These are phyloP conservation scores for Eutypa lata DNA, from an alignment of 2,329 filamentous ascomycete genomes.

Conservation along the genomic window DNA sequence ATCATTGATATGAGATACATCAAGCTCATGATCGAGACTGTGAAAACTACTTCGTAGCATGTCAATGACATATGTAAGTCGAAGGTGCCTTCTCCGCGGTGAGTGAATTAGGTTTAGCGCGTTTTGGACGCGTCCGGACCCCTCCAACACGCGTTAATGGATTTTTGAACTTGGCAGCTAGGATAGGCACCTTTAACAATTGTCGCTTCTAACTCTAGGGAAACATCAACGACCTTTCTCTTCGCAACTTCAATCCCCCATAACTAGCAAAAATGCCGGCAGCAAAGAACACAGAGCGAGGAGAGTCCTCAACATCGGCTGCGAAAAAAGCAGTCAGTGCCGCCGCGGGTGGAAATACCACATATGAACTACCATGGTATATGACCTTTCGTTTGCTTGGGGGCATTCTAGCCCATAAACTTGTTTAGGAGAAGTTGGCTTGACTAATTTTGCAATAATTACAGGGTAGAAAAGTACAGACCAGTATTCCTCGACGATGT, in stretches of 20 bases:
- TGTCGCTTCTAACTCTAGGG: conserved; percentile 1
- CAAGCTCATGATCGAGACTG: too few species aligned
- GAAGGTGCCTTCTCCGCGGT: too few species aligned
- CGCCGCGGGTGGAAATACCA: conserved; percentile 47
- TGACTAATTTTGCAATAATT: background rate
- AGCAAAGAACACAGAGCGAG: conserved; percentile 47
- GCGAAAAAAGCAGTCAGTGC: conserved; percentile 53
- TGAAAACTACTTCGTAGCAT: too few species aligned
- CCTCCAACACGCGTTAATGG: conserved; percentile 28
- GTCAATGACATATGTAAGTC: too few species aligned
- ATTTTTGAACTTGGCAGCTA: conserved; percentile 8
- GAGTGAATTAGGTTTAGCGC: conserved; percentile 3
- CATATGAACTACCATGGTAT: conserved; percentile 79
- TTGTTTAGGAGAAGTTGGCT: background rate
- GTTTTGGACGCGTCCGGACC: conserved; percentile 18
- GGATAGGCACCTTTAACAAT: background rate
- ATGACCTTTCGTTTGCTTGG: too few species aligned
- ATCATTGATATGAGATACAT: too few species aligned
- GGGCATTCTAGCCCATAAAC: too few species aligned
- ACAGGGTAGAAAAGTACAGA: conserved; percentile 96
- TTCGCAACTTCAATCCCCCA: background rate
- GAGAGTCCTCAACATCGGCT: conserved; percentile 60
- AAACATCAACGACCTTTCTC: background rate
- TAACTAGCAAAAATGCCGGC: conserved; percentile 39
- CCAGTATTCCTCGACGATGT: conserved; percentile 94